Conservation (phyloP, 2,329 filamentous ascomycete species). For the Penicillium corylophilum region DNA sequence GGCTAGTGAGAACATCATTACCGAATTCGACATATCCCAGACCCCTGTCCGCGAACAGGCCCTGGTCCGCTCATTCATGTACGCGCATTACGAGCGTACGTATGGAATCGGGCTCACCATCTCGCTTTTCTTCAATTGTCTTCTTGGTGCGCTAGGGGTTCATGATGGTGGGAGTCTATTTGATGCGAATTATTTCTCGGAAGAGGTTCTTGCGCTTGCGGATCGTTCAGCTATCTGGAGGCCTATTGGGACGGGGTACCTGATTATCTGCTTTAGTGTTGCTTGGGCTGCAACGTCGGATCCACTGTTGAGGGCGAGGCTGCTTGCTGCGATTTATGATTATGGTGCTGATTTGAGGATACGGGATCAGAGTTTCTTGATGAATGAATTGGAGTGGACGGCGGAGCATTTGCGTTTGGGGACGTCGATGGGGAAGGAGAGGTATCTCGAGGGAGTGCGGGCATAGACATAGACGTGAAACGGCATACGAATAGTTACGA, state of each 20-base stretch:
- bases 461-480: neutral
- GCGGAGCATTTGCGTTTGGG: conserved; percentile 14
- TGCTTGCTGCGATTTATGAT: conserved; percentile 21
- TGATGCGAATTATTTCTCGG: conserved; percentile 23
- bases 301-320: conserved; percentile 8
- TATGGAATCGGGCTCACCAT: conserved; percentile 35
- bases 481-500: neutral
- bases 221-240: conserved; percentile 27
- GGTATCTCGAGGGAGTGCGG: too few species aligned
- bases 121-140: conserved; percentile 33
- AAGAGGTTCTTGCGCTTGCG: conserved; percentile 30
- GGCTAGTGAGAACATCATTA: conserved; percentile 10
- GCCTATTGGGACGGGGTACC: conserved; percentile 34
- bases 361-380: neutral
- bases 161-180: conserved; percentile 13
- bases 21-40: neutral
- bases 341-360: conserved; percentile 27
- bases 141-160: conserved; percentile 31
- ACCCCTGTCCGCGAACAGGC: neutral
- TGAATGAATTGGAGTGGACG: conserved; percentile 7
- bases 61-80: conserved; percentile 14
- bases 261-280: conserved; percentile 27
- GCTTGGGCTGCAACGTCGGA: conserved; percentile 28
- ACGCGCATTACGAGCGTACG: conserved; percentile 34
- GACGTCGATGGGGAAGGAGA: neutral